These are phyloP conservation scores for Fomitopsis schrenkii DNA, from an alignment of 1,284 basidiomycete genomes.

Conservation along the genomic window DNA sequence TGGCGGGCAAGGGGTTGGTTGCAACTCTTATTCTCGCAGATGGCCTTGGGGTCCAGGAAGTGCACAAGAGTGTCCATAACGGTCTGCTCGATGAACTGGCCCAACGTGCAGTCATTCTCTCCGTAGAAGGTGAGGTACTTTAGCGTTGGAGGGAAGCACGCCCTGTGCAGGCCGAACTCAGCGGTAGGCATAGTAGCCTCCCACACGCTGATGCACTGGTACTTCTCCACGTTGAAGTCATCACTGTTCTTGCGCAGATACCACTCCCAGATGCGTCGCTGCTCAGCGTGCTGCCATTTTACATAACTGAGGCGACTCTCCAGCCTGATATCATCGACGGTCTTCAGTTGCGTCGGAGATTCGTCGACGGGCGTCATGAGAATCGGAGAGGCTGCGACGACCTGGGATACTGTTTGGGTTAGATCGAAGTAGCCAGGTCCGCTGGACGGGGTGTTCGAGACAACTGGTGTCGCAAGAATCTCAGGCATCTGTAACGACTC, in stretches of 20 bases:
- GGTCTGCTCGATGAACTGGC: constrained; percentile 86
- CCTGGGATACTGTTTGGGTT: constrained; percentile 24
- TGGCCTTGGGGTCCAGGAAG: constrained; percentile 66
- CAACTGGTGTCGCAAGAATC: constrained; percentile 43
- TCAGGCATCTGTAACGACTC: constrained; percentile 57
- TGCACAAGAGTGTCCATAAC: constrained; percentile 68
- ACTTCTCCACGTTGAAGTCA: constrained; percentile 88
- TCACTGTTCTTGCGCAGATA: constrained; percentile 81
- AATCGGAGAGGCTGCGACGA: constrained; percentile 21
- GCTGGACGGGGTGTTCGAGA: constrained; percentile 20
- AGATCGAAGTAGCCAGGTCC: constrained; percentile 41
- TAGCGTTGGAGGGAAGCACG: constrained; percentile 70
- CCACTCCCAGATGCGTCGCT: constrained; percentile 89
- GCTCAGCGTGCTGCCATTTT: constrained; percentile 80
- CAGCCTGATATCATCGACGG: constrained; percentile 55
- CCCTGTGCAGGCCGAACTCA: constrained; percentile 57
- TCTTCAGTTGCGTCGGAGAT: constrained; percentile 43
- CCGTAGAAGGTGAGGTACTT: constrained; percentile 88
- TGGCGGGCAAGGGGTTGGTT: constrained; percentile 81
- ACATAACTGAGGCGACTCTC: constrained; percentile 70
- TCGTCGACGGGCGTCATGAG: constrained; percentile 31
- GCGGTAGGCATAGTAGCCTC: constrained; percentile 72
- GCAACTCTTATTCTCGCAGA: constrained; percentile 83
- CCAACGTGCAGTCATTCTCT: constrained; percentile 88
- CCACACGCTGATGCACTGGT: constrained; percentile 82